Percentiles rank a stretch among this genome's conserved stretches.
These are phyloP conservation scores for Aspergillus flavus DNA, from an alignment of 2,329 filamentous ascomycete species.

Conservation along the genomic window DNA sequence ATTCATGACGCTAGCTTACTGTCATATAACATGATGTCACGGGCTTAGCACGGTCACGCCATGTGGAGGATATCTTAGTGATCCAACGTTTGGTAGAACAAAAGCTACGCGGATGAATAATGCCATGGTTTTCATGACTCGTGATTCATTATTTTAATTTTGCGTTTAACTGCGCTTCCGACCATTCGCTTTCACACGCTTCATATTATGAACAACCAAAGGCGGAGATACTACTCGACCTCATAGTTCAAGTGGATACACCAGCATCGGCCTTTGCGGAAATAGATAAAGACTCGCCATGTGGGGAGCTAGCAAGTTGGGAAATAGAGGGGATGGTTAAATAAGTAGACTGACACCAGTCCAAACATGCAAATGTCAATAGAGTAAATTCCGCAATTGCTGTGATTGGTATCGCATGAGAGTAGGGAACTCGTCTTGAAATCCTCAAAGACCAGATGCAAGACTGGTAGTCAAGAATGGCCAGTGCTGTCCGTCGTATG, in stretches of 20 bases:
- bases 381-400: background rate
- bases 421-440: background rate
- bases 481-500: background rate
- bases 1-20: background rate
- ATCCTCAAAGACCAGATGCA: background rate
- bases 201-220: background rate
- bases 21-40: background rate
- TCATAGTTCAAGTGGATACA: background rate
- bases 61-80: background rate
- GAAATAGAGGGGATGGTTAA: background rate
- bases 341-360: background rate
- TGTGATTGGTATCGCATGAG: background rate
- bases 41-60: background rate
- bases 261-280: conserved; percentile 3
- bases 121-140: conserved; percentile 9
- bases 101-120: background rate
- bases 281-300: background rate
- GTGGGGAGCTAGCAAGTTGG: background rate
- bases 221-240: background rate
- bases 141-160: conserved; percentile 16
- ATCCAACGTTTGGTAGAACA: too few relatives aligned
- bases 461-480: background rate
- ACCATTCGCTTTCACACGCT: background rate
- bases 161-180: background rate
- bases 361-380: background rate